Base-by-base conservation (phyloP, 2,329 filamentous ascomycete genomes). In the Akanthomyces dipterigenus region DNA sequence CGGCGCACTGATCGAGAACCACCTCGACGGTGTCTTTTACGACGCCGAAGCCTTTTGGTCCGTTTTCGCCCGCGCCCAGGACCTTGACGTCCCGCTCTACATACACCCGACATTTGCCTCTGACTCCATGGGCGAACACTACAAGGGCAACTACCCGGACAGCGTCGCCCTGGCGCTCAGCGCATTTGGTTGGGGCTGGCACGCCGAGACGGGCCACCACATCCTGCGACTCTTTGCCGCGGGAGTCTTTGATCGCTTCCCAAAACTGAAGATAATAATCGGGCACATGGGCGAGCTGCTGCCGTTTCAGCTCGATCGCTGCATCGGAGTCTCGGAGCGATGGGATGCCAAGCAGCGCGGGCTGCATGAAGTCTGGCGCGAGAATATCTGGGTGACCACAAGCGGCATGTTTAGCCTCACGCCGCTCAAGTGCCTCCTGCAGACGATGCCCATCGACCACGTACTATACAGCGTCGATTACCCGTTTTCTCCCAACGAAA, bases 391-490 rank as follows among this genome's bases (percentile, higher is more conserved):
- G 78, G 68, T 87, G 28, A 85, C 82, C 1, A 84, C 82, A 2
- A 80, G 77, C 57, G 83, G 83, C 2, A 77, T 80, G 61, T 83
- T 80, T 69, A 77, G 77, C 31, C 63, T 84, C 20, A 74, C 72
- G 59, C 79, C 77, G 5, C 66, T 86, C 71, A 75, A 75, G 2
- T 77, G 73, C 56, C 66, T 80, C 7, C 61, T 79, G 51, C 63
- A 75, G 61, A 78, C 77, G 7, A 82, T 77, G 2, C 73, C 71
- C 20, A 72, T 77, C n/a, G 80, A 84, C 26, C 74, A 75, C 16
- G 75, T 86, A 1, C 60, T 86, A 67, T 85, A 81, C 66, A 83
- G 79, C 63, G 78, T 84, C 11, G 82, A 85, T 65, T 85, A 84
- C 65, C 84, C 83, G 0, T 84, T 85, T 55, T 75, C 76, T 48